These are phyloP conservation scores for Polytolypa hystricis DNA, from an alignment of 2,329 filamentous ascomycete genomes.

Conservation along the genomic window DNA sequence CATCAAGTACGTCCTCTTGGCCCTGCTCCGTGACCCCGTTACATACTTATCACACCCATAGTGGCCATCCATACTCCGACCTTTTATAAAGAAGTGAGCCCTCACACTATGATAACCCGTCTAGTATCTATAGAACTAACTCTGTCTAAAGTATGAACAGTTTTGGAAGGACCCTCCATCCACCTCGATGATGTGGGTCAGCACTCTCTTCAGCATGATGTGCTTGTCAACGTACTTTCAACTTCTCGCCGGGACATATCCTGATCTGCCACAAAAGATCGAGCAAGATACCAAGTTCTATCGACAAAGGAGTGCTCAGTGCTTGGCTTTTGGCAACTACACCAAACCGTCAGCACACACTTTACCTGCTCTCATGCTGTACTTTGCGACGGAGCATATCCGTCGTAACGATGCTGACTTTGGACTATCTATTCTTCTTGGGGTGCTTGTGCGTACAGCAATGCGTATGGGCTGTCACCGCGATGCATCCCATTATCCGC, in stretches of 20 bases:
- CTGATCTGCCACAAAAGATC: neutral
- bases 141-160: slow-evolving; percentile 6
- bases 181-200: slow-evolving; percentile 8
- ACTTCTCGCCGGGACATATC: slow-evolving; percentile 2
- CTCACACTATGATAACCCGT: neutral
- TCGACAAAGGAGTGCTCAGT: slow-evolving; percentile 15
- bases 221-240: slow-evolving; percentile 6
- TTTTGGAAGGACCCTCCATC: slow-evolving; percentile 7
- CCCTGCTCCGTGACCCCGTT: no score
- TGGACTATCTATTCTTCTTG: slow-evolving; percentile 19
- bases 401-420: slow-evolving; percentile 14
- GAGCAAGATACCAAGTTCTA: slow-evolving; percentile 3
- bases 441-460: slow-evolving; percentile 20
- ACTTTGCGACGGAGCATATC: slow-evolving; percentile 15
- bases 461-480: slow-evolving; percentile 34
- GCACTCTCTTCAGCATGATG: slow-evolving; percentile 7
- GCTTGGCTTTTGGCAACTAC: slow-evolving; percentile 20
- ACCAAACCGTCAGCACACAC: slow-evolving; percentile 18
- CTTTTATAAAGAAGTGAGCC: slow-evolving; percentile 9
- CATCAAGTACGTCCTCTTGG: slow-evolving; percentile 2
- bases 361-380: slow-evolving; percentile 18
- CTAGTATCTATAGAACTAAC: slow-evolving; percentile 1
- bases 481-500: slow-evolving; percentile 26
- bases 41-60: neutral
- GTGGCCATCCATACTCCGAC: slow-evolving; percentile 7